Percentiles rank a stretch among this genome's conserved stretches.
These are phyloP conservation scores for Neoarthrinium moseri DNA, from an alignment of 2,329 filamentous ascomycete genomes.

Conservation along the genomic window DNA sequence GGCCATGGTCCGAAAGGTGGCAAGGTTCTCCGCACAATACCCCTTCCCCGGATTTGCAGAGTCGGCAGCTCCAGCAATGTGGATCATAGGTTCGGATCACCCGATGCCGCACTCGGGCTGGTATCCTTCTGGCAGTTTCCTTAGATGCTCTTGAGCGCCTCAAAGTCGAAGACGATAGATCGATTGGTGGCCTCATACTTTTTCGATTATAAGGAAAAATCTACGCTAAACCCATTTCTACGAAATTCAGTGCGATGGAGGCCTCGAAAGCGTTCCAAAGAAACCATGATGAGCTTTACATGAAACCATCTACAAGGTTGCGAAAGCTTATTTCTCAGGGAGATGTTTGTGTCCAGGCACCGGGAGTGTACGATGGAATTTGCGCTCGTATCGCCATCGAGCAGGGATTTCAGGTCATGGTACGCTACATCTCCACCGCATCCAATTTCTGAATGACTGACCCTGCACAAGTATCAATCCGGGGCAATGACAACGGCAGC, in stretches of 20 bases:
- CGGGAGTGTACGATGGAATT: slow-evolving; percentile 10
- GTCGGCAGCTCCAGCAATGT: too few species aligned
- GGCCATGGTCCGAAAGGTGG: not conserved
- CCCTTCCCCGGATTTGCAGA: too few species aligned
- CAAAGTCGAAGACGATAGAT: too few species aligned
- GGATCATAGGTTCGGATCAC: not conserved
- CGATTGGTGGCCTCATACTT: too few species aligned
- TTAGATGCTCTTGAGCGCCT: too few species aligned
- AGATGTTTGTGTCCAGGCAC: slow-evolving; percentile 8
- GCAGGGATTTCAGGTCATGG: slow-evolving; percentile 10
- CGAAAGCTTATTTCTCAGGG: slow-evolving; percentile 8
- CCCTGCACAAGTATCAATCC: slow-evolving; percentile 4
- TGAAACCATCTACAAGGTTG: slow-evolving; percentile 1
- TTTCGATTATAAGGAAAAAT: too few species aligned
- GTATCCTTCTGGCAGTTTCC: not conserved
- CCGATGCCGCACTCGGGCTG: not conserved
- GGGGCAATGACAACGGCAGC: slow-evolving; percentile 40
- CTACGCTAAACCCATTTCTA: too few species aligned
- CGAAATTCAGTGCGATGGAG: too few species aligned
- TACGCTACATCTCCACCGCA: not conserved
- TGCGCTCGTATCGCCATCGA: slow-evolving; percentile 11
- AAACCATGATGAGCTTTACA: not conserved
- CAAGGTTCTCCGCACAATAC: not conserved
- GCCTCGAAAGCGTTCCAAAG: too few species aligned
- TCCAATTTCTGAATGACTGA: not conserved